These are phyloP conservation scores for Codiaeum variegatum DNA, from an alignment of 441 rosid genomes.

Conservation along the genomic window DNA sequence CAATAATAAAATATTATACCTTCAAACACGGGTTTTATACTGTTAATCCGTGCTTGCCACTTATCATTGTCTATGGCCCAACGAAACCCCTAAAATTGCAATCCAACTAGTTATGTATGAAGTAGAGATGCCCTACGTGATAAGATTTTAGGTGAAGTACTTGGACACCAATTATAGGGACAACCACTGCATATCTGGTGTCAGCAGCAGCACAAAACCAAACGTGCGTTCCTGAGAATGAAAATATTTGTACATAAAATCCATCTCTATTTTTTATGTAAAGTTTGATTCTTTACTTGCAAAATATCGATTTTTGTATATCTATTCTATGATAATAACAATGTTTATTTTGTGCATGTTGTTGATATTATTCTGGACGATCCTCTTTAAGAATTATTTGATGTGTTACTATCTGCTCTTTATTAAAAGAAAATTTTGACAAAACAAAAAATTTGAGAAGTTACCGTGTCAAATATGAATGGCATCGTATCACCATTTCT, in stretches of 20 bases:
- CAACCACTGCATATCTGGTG: constrained; percentile 62
- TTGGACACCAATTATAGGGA: constrained; percentile 86
- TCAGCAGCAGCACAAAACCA: constrained; percentile 91
- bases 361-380: no score
- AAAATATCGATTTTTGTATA: no score
- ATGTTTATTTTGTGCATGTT: no score
- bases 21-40: constrained; percentile 75
- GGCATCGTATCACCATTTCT: constrained; percentile 81
- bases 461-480: constrained; percentile 86
- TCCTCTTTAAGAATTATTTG: not conserved
- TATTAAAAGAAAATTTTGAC: not conserved
- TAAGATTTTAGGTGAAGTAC: constrained; percentile 29
- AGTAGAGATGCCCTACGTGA: not conserved
- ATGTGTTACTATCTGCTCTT: not conserved
- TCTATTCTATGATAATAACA: no score
- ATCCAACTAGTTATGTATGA: constrained; percentile 5
- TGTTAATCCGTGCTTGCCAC: constrained; percentile 86
- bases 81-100: constrained; percentile 59
- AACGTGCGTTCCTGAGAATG: constrained; percentile 79
- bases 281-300: no score
- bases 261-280: no score
- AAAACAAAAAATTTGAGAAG: constrained; percentile 1
- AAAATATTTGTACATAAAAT: no score
- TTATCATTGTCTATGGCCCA: constrained; percentile 85
- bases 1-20: constrained; percentile 33